Conservation (phyloP, 2,329 filamentous ascomycete species). For the Aaosphaeria pasadenensis region DNA sequence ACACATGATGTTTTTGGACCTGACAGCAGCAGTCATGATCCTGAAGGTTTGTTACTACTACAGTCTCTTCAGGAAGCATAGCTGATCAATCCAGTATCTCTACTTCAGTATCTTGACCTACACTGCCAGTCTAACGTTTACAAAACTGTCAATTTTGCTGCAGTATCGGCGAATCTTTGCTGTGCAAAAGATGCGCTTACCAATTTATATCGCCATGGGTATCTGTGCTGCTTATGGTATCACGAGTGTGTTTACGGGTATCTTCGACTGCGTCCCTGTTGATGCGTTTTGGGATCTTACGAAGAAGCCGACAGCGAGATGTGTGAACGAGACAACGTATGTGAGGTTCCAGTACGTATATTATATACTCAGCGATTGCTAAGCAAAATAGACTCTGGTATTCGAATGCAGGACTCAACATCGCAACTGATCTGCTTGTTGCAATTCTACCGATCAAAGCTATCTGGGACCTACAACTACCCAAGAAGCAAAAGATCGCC, state of each 20-base stretch:
- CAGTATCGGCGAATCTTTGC: constrained; percentile 28
- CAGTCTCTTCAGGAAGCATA: not conserved
- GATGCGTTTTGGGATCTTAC: constrained; percentile 18
- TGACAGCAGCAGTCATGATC: constrained; percentile 4
- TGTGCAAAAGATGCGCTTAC: constrained; percentile 17
- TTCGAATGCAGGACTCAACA: constrained; percentile 18
- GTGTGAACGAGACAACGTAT: constrained; percentile 14
- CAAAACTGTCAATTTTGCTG: constrained; percentile 20
- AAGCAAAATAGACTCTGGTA: constrained; percentile 12
- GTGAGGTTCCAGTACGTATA: constrained; percentile 1
- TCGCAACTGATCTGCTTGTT: constrained; percentile 22
- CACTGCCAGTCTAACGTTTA: not conserved
- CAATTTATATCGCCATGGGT: constrained; percentile 18
- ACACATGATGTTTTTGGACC: constrained; percentile 18
- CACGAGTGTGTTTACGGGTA: constrained; percentile 7
- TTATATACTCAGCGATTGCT: not conserved
- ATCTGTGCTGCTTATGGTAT: constrained; percentile 16
- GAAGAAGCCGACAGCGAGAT: constrained; percentile 13
- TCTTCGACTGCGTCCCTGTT: constrained; percentile 20
- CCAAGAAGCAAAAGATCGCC: constrained; percentile 16
- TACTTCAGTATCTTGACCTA: not conserved
- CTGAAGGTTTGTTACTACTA: not conserved
- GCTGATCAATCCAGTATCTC: not conserved
- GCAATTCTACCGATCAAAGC: constrained; percentile 19
- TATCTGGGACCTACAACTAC: constrained; percentile 23